Conservation (phyloP, 208 protist genomes). For the Wallacemonas sp. region DNA sequence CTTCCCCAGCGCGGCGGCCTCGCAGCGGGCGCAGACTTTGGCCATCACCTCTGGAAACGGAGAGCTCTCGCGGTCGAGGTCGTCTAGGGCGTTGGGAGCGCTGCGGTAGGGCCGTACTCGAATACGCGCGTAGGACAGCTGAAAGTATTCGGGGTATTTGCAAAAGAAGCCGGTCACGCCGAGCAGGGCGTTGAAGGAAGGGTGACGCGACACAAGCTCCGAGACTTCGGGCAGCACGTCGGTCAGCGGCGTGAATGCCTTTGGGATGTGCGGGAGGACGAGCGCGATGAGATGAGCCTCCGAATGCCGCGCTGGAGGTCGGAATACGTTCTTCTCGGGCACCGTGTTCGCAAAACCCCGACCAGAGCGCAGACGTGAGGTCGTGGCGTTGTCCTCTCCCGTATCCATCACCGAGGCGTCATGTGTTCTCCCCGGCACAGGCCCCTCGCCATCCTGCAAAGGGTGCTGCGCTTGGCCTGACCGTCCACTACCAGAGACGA, state of each 20-base stretch:
- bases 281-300: conserved; percentile 74
- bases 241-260: conserved; percentile 56
- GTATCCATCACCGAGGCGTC: neutral
- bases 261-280: conserved; percentile 65
- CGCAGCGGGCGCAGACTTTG: conserved; percentile 50
- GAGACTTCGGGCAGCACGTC: conserved; percentile 78
- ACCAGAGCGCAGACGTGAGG: neutral
- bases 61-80: conserved; percentile 43
- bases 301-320: conserved; percentile 70
- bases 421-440: neutral
- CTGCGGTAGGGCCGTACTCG: conserved; percentile 72
- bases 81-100: conserved; percentile 74
- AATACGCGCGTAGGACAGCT: conserved; percentile 64
- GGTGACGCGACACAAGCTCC: conserved; percentile 75
- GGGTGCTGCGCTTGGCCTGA: neutral
- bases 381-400: neutral
- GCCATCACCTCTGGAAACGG: conserved; percentile 59
- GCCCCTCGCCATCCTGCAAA: conserved; percentile 13
- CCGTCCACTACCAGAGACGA: neutral
- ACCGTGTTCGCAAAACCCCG: neutral
- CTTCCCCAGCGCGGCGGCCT: conserved; percentile 55
- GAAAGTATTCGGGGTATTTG: conserved; percentile 90
- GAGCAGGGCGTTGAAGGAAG: conserved; percentile 73
- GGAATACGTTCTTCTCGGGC: conserved; percentile 14
- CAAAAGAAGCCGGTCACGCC: conserved; percentile 80